A percentile compares a stretch with the other conserved stretches of the same genome.
These are phyloP conservation scores for Tilletia setariae DNA, from an alignment of 1,284 basidiomycete genomes.

Conservation along the genomic window DNA sequence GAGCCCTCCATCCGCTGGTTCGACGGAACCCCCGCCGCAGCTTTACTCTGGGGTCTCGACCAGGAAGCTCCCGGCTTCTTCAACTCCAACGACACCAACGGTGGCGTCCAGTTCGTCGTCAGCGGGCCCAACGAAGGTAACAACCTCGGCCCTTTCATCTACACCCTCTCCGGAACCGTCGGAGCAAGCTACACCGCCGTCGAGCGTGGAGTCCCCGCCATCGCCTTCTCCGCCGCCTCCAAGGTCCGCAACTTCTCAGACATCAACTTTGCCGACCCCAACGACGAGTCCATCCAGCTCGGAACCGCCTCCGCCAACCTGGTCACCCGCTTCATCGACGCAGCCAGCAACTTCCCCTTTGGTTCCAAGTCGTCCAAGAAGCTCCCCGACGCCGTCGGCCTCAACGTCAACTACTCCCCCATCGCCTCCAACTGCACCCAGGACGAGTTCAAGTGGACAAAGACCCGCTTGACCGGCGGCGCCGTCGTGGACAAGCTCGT, in stretches of 20 bases:
- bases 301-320: slow-evolving; percentile 41
- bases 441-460: slow-evolving; percentile 21
- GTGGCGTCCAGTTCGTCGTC: slow-evolving; percentile 31
- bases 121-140: slow-evolving; percentile 33
- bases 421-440: slow-evolving; percentile 28
- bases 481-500: slow-evolving; percentile 37
- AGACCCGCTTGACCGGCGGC: slow-evolving; percentile 39
- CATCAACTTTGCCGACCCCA: slow-evolving; percentile 32
- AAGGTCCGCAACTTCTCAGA: slow-evolving; percentile 28
- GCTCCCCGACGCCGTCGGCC: slow-evolving; percentile 38
- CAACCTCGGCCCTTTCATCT: slow-evolving; percentile 41
- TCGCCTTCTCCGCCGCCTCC: slow-evolving; percentile 42
- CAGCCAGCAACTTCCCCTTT: slow-evolving; percentile 9
- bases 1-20: slow-evolving; percentile 36
- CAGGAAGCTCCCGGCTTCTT: slow-evolving; percentile 32
- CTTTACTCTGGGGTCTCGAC: slow-evolving; percentile 34
- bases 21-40: slow-evolving; percentile 38
- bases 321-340: slow-evolving; percentile 32
- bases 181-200: slow-evolving; percentile 39
- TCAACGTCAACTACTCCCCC: slow-evolving; percentile 42
- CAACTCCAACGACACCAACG: slow-evolving; percentile 20
- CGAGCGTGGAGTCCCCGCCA: slow-evolving; percentile 35
- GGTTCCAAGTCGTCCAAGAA: slow-evolving; percentile 18
- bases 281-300: slow-evolving; percentile 35
- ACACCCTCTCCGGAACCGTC: slow-evolving; percentile 44